phyloP scores from a whole-genome alignment of 1,284 basidiomycete genomes.

The Leccinum ambiguum region DNA sequence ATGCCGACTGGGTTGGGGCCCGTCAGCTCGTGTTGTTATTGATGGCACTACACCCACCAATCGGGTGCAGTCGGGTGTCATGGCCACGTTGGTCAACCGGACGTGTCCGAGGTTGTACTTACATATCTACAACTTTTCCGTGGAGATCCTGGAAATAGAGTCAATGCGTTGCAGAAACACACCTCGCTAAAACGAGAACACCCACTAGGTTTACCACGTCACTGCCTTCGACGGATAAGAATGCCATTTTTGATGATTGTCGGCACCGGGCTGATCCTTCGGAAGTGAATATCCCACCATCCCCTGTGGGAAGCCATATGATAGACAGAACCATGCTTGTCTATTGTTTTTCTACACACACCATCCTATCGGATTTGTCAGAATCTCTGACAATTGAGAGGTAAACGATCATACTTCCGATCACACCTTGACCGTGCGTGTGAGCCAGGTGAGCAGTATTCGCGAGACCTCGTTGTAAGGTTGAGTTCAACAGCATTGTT shows the following conservation, averaged over 20 bases:
- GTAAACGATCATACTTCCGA: slow-evolving; percentile 50
- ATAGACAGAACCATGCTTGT: slow-evolving; percentile 64
- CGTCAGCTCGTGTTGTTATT: slow-evolving; percentile 51
- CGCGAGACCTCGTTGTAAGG: slow-evolving; percentile 53
- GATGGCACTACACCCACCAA: slow-evolving; percentile 73
- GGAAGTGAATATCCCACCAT: slow-evolving; percentile 41
- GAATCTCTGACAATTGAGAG: slow-evolving; percentile 8
- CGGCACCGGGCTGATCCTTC: slow-evolving; percentile 14
- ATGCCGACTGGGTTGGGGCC: slow-evolving; percentile 72
- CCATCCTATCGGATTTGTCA: slow-evolving; percentile 51
- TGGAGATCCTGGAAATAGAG: slow-evolving; percentile 45
- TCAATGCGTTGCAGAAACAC: slow-evolving; percentile 18
- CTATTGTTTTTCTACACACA: slow-evolving; percentile 70
- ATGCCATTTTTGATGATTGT: slow-evolving; percentile 37
- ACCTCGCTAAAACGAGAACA: slow-evolving; percentile 10
- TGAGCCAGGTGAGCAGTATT: slow-evolving; percentile 64
- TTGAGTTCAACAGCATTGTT: slow-evolving; percentile 9
- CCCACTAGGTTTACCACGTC: slow-evolving; percentile 50
- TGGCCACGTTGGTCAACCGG: slow-evolving; percentile 70
- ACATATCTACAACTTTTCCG: slow-evolving; percentile 55
- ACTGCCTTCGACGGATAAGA: slow-evolving; percentile 57
- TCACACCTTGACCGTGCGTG: slow-evolving; percentile 73
- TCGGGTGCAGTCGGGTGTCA: slow-evolving; percentile 64
- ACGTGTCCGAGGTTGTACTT: slow-evolving; percentile 62
- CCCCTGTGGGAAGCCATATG: slow-evolving; percentile 68